Conservation (phyloP, 257 asterid genomes). For the Fraxinus americana region DNA sequence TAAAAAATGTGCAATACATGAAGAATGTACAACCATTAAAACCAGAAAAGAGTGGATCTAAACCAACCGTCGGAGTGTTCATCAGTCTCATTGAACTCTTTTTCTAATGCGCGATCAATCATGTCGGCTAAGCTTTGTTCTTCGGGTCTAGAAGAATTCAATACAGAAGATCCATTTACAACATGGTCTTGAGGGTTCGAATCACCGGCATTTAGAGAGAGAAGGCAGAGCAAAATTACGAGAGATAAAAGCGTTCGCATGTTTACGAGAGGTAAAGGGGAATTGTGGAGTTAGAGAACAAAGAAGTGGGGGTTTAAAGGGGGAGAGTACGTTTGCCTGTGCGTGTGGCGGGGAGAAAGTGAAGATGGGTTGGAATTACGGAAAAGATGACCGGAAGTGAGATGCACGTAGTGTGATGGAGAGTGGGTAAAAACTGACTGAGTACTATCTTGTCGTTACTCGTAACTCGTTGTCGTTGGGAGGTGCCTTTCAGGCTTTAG, state of each 20-base stretch:
- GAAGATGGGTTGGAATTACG: slow-evolving; percentile 19
- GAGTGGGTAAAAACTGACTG: neutral
- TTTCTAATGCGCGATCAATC: slow-evolving; percentile 68
- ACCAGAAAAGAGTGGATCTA: slow-evolving; percentile 27
- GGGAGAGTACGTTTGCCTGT: neutral
- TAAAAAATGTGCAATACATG: neutral
- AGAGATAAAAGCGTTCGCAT: slow-evolving; percentile 32
- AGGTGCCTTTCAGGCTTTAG: neutral
- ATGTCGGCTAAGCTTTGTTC: slow-evolving; percentile 59
- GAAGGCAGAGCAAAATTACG: slow-evolving; percentile 28
- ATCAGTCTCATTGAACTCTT: slow-evolving; percentile 76
- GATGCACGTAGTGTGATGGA: neutral
- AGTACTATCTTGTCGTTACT: neutral
- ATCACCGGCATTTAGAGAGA: slow-evolving; percentile 42
- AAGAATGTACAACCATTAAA: slow-evolving; percentile 23
- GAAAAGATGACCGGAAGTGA: slow-evolving; percentile 12
- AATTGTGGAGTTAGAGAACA: slow-evolving; percentile 10
- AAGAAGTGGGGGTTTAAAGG: slow-evolving; percentile 18
- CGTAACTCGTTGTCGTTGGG: neutral
- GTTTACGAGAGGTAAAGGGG: slow-evolving; percentile 15
- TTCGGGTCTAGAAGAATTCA: slow-evolving; percentile 40
- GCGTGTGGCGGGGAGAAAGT: slow-evolving; percentile 11
- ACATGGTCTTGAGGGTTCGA: slow-evolving; percentile 29
- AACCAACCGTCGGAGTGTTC: slow-evolving; percentile 67
- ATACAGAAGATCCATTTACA: slow-evolving; percentile 33